These are phyloP conservation scores for Trichomonas tenax DNA, from an alignment of 208 protist species.

Conservation along the genomic window DNA sequence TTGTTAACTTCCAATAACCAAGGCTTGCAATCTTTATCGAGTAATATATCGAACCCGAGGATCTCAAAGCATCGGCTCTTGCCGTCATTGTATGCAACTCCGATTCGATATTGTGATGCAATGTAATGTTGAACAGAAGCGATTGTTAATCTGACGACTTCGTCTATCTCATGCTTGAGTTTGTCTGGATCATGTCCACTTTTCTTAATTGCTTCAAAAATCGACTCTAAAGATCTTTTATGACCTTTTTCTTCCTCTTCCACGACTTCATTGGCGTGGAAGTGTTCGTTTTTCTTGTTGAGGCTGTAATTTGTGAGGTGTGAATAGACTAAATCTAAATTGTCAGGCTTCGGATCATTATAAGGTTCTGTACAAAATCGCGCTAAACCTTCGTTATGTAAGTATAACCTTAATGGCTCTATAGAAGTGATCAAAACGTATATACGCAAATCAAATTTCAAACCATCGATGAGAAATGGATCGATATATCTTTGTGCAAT, in stretches of 20 bases:
- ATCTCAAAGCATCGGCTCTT: slow-evolving; percentile 31
- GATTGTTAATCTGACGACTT: not conserved
- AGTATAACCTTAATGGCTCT: slow-evolving; percentile 28
- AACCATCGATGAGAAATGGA: slow-evolving; percentile 33
- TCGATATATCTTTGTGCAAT: slow-evolving; percentile 28
- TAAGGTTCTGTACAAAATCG: slow-evolving; percentile 27
- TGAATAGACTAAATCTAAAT: slow-evolving; percentile 6
- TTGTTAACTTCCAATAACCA: slow-evolving; percentile 38
- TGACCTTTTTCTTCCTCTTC: not conserved
- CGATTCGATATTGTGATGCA: not conserved
- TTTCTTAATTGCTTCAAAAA: not conserved
- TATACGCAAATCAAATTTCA: slow-evolving; percentile 38
- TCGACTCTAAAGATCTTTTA: not conserved
- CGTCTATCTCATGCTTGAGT: not conserved
- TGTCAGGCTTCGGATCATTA: not conserved
- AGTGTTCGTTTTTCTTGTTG: slow-evolving; percentile 4
- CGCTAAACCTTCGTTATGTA: slow-evolving; percentile 29
- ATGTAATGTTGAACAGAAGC: not conserved
- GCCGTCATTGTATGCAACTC: not conserved
- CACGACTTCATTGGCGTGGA: not conserved
- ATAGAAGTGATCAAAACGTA: slow-evolving; percentile 33
- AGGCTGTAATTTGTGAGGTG: not conserved
- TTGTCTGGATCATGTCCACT: not conserved
- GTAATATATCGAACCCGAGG: slow-evolving; percentile 37
- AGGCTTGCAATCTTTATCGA: slow-evolving; percentile 32